Evolutionary conservation across 2,329 filamentous ascomycete species (phyloP), one percentile per base, ranked within the genome.

Genomic region (Phialophora verrucosa): DNA sequence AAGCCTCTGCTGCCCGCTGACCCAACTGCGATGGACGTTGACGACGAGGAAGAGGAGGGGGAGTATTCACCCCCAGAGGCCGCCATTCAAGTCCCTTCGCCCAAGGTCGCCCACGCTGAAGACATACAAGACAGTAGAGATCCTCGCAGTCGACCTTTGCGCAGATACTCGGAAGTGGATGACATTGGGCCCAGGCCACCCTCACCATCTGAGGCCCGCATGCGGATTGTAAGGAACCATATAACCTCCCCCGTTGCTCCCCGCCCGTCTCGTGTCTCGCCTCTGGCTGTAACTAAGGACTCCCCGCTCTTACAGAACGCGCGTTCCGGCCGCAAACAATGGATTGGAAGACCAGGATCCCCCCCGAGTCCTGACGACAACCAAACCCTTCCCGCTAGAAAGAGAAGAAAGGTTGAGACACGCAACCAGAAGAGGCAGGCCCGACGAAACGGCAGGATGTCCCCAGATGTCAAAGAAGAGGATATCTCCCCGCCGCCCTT

Each of bases 171-270:
- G 32, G 71, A 73, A 53, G 32, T 67, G 54, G 71, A 72, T 49
- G 69, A 70, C 56, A 66, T 65, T 54, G 68, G 69, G 58, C 65
- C 62, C 42, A 63, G 71, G 58, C 63, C 68, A 55, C 47, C 44
- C 56, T 71, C 68, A 31, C 70, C 69, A 23, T 59, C 63, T 12
- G 70, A 70, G 56, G 59, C 78, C 61, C 78, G 85, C 59, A 84
- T 90, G 68, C 87, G 88, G 60, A 81, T 93, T 65, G 83, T 93
- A 72, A 87, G 88, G 74, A 89, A 88, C 72, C 90, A 93, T 75
- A 89, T 93, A 73, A 86, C 88, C 59, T 89, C 88, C 42, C 90
- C 90, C 50, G 80, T 90, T 74, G 91, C 91, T 59, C 91, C 91
- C 29, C 91, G 91, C 74, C 90, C 91, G 61, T 88, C 88, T 57